phyloP scores from a whole-genome alignment of 805 yeast species.

The Clavispora phyllophila region DNA sequence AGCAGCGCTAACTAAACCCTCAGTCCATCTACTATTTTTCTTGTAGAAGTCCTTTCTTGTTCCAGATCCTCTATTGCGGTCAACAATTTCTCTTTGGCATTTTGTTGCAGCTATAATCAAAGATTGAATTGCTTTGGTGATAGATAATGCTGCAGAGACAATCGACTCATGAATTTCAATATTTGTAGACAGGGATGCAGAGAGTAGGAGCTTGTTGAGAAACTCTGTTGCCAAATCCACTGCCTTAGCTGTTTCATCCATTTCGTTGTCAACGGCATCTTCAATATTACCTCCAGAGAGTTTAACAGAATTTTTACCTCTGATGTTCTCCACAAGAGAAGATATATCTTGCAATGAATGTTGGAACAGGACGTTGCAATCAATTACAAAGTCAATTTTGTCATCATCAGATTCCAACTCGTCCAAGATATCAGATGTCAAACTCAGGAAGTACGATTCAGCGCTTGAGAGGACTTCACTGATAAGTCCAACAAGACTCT shows the following conservation, averaged over 20 bases:
- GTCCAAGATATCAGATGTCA: slow-evolving; percentile 50
- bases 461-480: slow-evolving; percentile 56
- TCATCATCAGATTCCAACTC: slow-evolving; percentile 52
- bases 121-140: slow-evolving; percentile 70
- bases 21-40: slow-evolving; percentile 89
- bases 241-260: slow-evolving; percentile 66
- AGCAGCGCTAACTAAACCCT: slow-evolving; percentile 86
- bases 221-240: slow-evolving; percentile 62
- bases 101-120: slow-evolving; percentile 73
- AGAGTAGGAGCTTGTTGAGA: slow-evolving; percentile 47
- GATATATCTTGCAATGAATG: slow-evolving; percentile 58
- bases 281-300: slow-evolving; percentile 50
- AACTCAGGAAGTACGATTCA: slow-evolving; percentile 54
- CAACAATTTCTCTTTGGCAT: slow-evolving; percentile 76
- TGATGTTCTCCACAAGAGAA: slow-evolving; percentile 50
- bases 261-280: slow-evolving; percentile 66
- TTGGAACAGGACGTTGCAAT: slow-evolving; percentile 71
- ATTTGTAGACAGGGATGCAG: slow-evolving; percentile 53
- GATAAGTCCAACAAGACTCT: slow-evolving; percentile 43
- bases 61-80: slow-evolving; percentile 60
- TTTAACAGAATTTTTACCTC: slow-evolving; percentile 26
- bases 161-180: slow-evolving; percentile 72
- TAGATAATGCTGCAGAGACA: slow-evolving; percentile 70
- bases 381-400: slow-evolving; percentile 71
- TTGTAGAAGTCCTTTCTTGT: slow-evolving; percentile 73